Base-by-base conservation (phyloP, 1,139 yeast genomes). In the Kodamaea sp. region DNA sequence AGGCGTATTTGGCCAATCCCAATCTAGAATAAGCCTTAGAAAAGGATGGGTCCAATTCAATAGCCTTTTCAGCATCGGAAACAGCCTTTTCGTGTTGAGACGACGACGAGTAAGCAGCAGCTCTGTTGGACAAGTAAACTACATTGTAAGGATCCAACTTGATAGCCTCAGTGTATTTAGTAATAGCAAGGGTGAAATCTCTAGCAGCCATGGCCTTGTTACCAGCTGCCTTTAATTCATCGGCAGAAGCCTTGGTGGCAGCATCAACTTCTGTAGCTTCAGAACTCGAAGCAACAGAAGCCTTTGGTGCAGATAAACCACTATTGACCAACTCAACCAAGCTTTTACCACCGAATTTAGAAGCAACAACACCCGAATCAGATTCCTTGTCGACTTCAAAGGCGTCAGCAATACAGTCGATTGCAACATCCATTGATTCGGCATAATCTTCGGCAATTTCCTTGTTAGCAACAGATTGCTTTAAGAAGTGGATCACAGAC, bases 351-450 rank as follows among this genome's bases (percentile, higher is more conserved):
- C 65, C 62, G 49, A 78, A 78, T 42, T 62, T 66, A 5, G 62
- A 36, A 23, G 60, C 50, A 9, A 70, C 51, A 27, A 61, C 58
- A 23, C 63, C 52, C 9, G 63, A 57, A 31, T 69, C 70, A 15
- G 66, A 66, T 12, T 69, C 78, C 51, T 71, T 70, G 46, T 79
- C 75, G 27, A 92, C 82, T 41, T 74, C 83, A 61, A 84, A 92
- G 6, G 95, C 90, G 54, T 90, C 97, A 26, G 88, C 79, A 43
- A 92, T 78, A 68, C 97, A 88, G 57, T 87, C 96, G 54, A 89
- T 78, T 49, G 97, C 97, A 37, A 92, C 95, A 49, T 90, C 97
- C 56, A 92, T 74, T n/a, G 97, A 87, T 52, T 92, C 98, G 43
- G 75, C 75, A 56, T 82, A 87, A 51, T 90, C 97, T 48, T 82